Conservation (phyloP, 2,329 filamentous ascomycete genomes). For the Paraconiothyrium brasiliense region DNA sequence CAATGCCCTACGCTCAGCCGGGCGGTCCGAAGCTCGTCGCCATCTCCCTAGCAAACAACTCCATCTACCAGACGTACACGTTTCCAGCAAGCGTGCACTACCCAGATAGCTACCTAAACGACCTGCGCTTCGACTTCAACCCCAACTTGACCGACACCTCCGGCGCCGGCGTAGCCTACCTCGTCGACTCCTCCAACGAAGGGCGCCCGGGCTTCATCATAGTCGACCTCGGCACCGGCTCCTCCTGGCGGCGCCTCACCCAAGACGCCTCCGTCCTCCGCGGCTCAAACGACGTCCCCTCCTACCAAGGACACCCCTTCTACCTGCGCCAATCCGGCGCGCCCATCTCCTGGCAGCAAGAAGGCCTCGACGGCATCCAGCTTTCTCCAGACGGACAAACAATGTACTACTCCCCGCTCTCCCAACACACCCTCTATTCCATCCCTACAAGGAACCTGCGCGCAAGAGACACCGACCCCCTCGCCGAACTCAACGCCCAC, state of each 20-base stretch:
- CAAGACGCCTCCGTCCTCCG: slow-evolving; percentile 48
- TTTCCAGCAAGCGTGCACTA: slow-evolving; percentile 58
- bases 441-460: slow-evolving; percentile 56
- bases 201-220: slow-evolving; percentile 30
- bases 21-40: slow-evolving; percentile 64
- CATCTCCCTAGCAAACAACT: slow-evolving; percentile 56
- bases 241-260: slow-evolving; percentile 52
- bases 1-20: slow-evolving; percentile 22
- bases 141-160: slow-evolving; percentile 47
- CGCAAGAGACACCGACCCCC: slow-evolving; percentile 52
- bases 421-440: slow-evolving; percentile 55
- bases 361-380: slow-evolving; percentile 61
- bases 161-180: slow-evolving; percentile 60
- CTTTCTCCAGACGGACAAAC: slow-evolving; percentile 57
- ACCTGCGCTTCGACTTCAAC: slow-evolving; percentile 61
- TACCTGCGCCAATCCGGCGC: slow-evolving; percentile 49
- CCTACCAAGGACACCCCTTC: slow-evolving; percentile 56
- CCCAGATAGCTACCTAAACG: slow-evolving; percentile 61
- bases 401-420: slow-evolving; percentile 57
- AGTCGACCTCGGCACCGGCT: neutral
- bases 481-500: slow-evolving; percentile 54
- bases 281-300: slow-evolving; percentile 54
- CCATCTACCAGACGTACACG: slow-evolving; percentile 59
- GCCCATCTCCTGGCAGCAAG: slow-evolving; percentile 50
- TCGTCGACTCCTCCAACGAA: slow-evolving; percentile 60